phyloP scores from a whole-genome alignment of 192 early-diverging fungal species.

The Funneliformis mosseae region DNA sequence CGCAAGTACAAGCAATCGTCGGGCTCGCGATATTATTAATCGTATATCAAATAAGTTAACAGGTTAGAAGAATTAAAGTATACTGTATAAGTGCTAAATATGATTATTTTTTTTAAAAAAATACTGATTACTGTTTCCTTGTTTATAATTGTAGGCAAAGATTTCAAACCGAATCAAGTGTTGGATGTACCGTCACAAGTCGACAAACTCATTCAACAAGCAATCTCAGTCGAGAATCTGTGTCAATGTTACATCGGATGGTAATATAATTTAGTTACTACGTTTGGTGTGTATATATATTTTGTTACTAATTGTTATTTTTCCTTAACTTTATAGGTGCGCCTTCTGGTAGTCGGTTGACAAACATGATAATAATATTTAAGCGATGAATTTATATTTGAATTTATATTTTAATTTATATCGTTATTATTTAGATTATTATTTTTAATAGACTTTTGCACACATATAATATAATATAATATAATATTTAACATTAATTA shows the following conservation, averaged over 20 bases:
- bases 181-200: conserved; percentile 87
- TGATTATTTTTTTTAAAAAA: background rate
- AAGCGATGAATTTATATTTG: no score
- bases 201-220: conserved; percentile 85
- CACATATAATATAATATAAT: no score
- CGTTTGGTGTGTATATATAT: background rate
- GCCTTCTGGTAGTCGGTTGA: background rate
- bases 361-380: no score
- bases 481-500: no score
- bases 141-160: conserved; percentile 54
- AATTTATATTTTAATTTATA: no score
- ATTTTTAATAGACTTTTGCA: no score
- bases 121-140: background rate
- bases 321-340: background rate
- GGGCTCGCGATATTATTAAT: conserved; percentile 83
- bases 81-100: background rate
- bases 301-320: background rate
- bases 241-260: conserved; percentile 76
- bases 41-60: conserved; percentile 93
- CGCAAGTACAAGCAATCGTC: conserved; percentile 60
- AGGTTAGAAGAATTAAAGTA: conserved; percentile 34
- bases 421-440: no score
- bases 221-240: conserved; percentile 87
- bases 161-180: conserved; percentile 81
- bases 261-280: conserved; percentile 33